Percentiles rank a stretch among this genome's conserved stretches.
phyloP scores from a whole-genome alignment of 192 early-diverging fungal species.

The Lobulomyces angularis region DNA sequence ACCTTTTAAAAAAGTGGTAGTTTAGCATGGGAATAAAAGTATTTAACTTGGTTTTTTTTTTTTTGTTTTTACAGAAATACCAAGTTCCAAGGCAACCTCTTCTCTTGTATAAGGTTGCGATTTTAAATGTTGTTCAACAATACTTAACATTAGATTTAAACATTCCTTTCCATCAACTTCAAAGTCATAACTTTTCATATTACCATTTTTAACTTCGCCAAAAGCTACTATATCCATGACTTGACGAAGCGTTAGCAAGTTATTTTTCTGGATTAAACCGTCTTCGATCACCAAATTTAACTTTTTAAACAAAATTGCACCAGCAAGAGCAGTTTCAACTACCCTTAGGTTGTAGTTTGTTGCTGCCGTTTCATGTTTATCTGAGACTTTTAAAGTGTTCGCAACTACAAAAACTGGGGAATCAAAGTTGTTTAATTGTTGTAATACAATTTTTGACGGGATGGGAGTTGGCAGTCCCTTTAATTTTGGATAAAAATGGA shows the following conservation, averaged over 20 bases:
- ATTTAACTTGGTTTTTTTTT: too few species aligned
- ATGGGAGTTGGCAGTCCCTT: conserved; percentile 28
- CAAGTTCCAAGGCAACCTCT: conserved; percentile 16
- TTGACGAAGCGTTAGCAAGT: background rate
- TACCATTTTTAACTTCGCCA: background rate
- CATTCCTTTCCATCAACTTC: conserved; percentile 6
- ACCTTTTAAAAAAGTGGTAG: conserved; percentile 23
- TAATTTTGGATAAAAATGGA: conserved; percentile 72
- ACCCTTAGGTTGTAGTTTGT: conserved; percentile 87
- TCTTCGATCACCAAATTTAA: conserved; percentile 8
- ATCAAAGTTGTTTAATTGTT: conserved; percentile 9
- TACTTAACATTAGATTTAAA: conserved; percentile 4
- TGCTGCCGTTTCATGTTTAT: conserved; percentile 79
- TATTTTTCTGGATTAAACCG: background rate
- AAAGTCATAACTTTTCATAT: conserved; percentile 7
- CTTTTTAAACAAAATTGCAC: conserved; percentile 40
- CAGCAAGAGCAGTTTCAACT: conserved; percentile 75
- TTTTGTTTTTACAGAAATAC: conserved; percentile 11
- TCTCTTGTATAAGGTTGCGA: conserved; percentile 15
- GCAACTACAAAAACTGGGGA: conserved; percentile 73
- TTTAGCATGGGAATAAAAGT: conserved; percentile 19
- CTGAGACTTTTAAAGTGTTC: conserved; percentile 70
- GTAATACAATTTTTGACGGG: conserved; percentile 36
- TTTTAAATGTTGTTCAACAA: conserved; percentile 12
- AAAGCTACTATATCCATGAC: conserved; percentile 6